Base-by-base conservation (phyloP, 148 eudicot species). In the Pouteria glomerata region DNA sequence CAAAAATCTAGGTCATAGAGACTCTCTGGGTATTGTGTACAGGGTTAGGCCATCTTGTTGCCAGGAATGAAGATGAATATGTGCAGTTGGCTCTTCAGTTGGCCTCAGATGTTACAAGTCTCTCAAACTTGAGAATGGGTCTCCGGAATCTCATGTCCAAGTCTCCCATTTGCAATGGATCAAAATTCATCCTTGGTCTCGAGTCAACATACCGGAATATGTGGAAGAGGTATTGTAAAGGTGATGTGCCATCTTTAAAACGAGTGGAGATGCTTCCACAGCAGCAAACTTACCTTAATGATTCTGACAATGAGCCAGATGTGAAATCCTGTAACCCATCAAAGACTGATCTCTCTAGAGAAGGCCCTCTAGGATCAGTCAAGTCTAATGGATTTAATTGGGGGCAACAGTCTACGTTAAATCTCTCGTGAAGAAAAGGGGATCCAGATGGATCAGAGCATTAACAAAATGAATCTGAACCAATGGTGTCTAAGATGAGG, bases 21-120 rank as follows among this genome's bases (percentile, higher is more conserved):
- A 6, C 27, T 24, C n/a, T 59, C 19, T 29, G 23, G 58, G 71
- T 62, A 31, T 57, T 72, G n/a, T n/a, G n/a, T n/a, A 70, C 83
- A 95, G 99, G 97, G 72, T 76, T 95, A 71, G 82, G 76, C 34
- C 82, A 80, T 80, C 82, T 95, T 79, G 94, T 89, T 21, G 97
- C 99, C 6, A 83, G 81, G 74, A 90, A 85, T 68, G 99, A 95
- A 84, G 99, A 95, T 58, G 93, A 95, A 68, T 95, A 95, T 69
- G 93, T 95, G 27, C 65, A 83, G 69, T 67, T 80, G 73, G 96
- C 99, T 72, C 56, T 90, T 56, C 72, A 90, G 27, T 77, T 95
- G 78, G 99, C 99, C 58, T 81, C 94, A 30, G 96, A 95, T 48
- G 55, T 88, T 45, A 76, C 82, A 27, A 84, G 87, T 39, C 96